Evolutionary conservation across 305 asterid species (phyloP), one percentile per base, ranked within the genome.

Genomic region (Fraxinus platypoda): DNA sequence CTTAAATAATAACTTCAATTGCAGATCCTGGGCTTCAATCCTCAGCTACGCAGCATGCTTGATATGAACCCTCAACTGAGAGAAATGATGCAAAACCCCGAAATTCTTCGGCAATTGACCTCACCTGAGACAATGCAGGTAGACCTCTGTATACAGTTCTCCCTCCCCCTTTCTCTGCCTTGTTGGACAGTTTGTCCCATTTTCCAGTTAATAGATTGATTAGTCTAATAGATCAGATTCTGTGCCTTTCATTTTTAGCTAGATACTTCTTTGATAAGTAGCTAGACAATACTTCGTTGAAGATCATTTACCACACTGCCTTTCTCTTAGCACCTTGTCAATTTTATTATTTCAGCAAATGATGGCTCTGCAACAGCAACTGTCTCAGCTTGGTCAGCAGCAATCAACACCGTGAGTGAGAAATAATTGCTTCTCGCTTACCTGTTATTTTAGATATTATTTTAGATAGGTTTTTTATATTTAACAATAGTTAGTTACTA

Each of bases 31-130:
- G 87, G 85, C 79, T 49, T 76, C 37, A 88, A 79, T 83, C 89
- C 90, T 74, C 90, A 86, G 77, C 84, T 90, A 12, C 89, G 86
- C 31, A 28, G 78, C 64, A 82, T 90, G 88, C 81, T 91, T 64
- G 91, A 88, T 83, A 57, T 31, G 81, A 90, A 90, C 62, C 93
- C 91, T 81, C 92, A 86, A 64, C 81, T 92, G n/a, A 84, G 91
- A 81, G 94, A 89, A 81, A 88, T 89, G 91, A 84, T 89, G 90
- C 95, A 88, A 85, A 90, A 89, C 78, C 94, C 95, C 2, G 94
- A 92, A 80, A 15, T 89, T 74, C 80, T 91, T 74, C 86, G 90
- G 19, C 84, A 88, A 74, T 78, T 91, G 83, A 85, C 89, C 75
- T 87, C 93, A 21, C 91, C 94, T 37, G 91, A 89, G 80, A 87